Evolutionary conservation across 768 basidiomycete species (phyloP), one percentile per base, ranked within the genome.

Genomic region (Lepiota subincarnata): DNA sequence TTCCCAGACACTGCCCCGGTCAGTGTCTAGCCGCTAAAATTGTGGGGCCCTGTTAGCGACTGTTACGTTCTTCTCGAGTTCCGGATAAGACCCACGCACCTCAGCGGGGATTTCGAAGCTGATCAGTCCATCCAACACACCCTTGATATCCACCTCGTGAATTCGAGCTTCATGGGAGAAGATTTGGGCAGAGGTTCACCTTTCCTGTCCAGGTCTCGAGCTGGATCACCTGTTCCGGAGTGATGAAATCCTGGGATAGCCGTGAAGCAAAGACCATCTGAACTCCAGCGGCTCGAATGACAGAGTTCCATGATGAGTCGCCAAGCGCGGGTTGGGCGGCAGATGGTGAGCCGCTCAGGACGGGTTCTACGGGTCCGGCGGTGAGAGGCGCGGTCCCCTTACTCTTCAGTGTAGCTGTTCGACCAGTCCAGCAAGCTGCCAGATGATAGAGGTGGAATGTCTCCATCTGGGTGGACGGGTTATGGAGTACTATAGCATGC

Each of bases 261-360:
- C 89, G 80, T 39, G 83, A 78, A n/a, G 89, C 89, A 62, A 89
- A 92, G 4, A 91, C 80, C 79, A 91, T 87, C 55, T 92, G 89
- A 18, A 80, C 81, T 13, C 86, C 85, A 13, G 89, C 86, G n/a
- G 86, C 90, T 60, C 80, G 78, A 61, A 92, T 90, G 53, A 70
- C 64, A 1, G 72, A 48, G 39, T 49, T 51, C 42, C 40, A 38
- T 12, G 44, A 54, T 13, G 52, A 64, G 28, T 68, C 64, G 1
- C 60, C 59, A 20, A 57, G 62, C 11, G 64, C 65, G 14, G 66
- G 60, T 53, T 34, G 59, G 44, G 51, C 59, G 42, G 53, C 47
- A 60, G 57, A 57, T 48, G 60, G 59, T 36, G 67, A 59, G 31
- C 64, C 66, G 49, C 67, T 67, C 16, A 68, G 67, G 8, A 67